Evolutionary conservation across 2,329 filamentous ascomycete genomes (phyloP).

Genomic region (Epichloe scottii): DNA sequence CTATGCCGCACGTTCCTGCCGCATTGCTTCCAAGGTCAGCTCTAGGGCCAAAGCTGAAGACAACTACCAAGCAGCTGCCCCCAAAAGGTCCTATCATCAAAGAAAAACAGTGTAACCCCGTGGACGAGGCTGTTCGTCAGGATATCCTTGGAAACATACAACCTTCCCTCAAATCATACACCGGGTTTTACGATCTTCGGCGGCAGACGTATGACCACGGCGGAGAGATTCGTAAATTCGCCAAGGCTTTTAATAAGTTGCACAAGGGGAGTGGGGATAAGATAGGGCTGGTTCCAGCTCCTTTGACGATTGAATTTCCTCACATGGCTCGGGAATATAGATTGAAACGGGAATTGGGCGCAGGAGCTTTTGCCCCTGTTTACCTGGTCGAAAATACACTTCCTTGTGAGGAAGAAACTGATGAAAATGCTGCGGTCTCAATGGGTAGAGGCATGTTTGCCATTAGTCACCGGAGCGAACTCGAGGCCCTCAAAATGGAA

Average conservation of each 20-base stretch:
- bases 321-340: slow-evolving; percentile 57
- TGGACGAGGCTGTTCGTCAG: slow-evolving; percentile 61
- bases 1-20: slow-evolving; percentile 36
- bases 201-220: slow-evolving; percentile 52
- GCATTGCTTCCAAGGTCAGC: slow-evolving; percentile 33
- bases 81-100: slow-evolving; percentile 63
- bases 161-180: slow-evolving; percentile 60
- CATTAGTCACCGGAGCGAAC: slow-evolving; percentile 38
- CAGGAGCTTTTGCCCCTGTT: slow-evolving; percentile 89
- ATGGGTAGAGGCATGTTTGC: slow-evolving; percentile 53
- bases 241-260: slow-evolving; percentile 51
- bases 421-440: slow-evolving; percentile 31
- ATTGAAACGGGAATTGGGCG: slow-evolving; percentile 74
- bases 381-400: slow-evolving; percentile 74
- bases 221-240: slow-evolving; percentile 68
- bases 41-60: slow-evolving; percentile 20
- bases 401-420: slow-evolving; percentile 31
- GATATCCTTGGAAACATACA: slow-evolving; percentile 64
- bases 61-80: slow-evolving; percentile 26
- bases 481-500: slow-evolving; percentile 94
- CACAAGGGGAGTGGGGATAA: slow-evolving; percentile 48
- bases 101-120: slow-evolving; percentile 78
- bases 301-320: slow-evolving; percentile 56
- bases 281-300: slow-evolving; percentile 41
- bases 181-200: slow-evolving; percentile 67